Evolutionary conservation across 2,329 filamentous ascomycete species (phyloP), one percentile per base, ranked within the genome.

Genomic region (Ophidiomyces ophidiicola): DNA sequence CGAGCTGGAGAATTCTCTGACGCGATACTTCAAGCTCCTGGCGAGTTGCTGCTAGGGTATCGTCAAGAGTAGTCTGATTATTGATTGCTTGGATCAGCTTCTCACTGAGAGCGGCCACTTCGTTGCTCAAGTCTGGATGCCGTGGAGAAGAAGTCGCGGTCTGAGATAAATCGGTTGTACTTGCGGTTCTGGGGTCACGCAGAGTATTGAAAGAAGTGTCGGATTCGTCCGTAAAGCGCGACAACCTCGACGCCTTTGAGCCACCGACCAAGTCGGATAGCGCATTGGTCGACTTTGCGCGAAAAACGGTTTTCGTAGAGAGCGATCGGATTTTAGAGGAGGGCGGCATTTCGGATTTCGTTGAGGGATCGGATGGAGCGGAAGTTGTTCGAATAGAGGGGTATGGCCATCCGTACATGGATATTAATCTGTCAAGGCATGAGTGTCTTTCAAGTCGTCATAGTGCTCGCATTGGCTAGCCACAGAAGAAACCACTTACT

Each of bases 61-160:
- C 90, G 60, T 96, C 90, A 31, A 98, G 72, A 15, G 74, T 79
- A 5, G 87, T 94, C 61, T 94, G 87, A 59, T 93, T 82, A 57
- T 98, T 98, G 62, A 98, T 94, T 31, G 90, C 88, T 55, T 90
- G 88, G 51, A 98, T 88, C 46, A 98, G 76, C 61, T 98, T 98
- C 34, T 86, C 88, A 62, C 86, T 96, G 21, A 98, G 69, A 5
- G 83, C 78, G 5, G 88, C 83, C 19, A 98, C 84, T 61, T 96
- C 90, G 48, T 70, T 69, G 55, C 72, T 78, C 30, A 80, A 55
- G 50, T 80, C 76, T 14, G 72, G 73, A 49, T 77, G 71, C 46
- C 62, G 63, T 5, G 44, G 50, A 21, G 60, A 59, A 6, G 52
- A 52, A 18, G 60, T 58, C 11, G 50, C 48, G 5, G 57, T 53